These are phyloP conservation scores for Cavenderia fasciculata DNA, from an alignment of 78 protist genomes.

Conservation along the genomic window DNA sequence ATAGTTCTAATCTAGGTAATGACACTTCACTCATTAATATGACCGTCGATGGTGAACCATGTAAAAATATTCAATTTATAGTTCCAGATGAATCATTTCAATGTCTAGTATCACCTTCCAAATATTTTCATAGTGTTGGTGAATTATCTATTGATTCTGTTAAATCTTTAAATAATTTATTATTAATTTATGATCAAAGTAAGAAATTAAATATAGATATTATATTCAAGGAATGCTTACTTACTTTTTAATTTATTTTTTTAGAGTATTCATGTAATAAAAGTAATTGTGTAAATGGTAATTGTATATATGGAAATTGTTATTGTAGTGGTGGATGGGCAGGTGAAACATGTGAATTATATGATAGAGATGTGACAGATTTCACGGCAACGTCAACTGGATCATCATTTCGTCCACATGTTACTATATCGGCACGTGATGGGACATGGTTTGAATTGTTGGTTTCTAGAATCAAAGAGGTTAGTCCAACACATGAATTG, in stretches of 20 bases:
- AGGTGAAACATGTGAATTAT: too few species aligned
- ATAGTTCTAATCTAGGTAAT: background rate
- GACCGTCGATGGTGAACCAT: background rate
- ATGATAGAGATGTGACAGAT: too few species aligned
- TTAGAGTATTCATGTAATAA: background rate
- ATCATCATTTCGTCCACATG: too few species aligned
- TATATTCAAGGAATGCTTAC: background rate
- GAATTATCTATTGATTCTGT: background rate
- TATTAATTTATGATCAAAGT: background rate
- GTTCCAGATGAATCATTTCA: background rate
- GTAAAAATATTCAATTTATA: background rate
- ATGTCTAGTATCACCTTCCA: background rate
- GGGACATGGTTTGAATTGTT: too few species aligned
- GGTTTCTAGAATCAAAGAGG: too few species aligned
- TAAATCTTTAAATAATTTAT: background rate
- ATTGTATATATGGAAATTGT: constrained; percentile 8
- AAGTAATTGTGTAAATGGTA: background rate
- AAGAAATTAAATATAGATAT: too few species aligned
- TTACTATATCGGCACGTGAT: too few species aligned
- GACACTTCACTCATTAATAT: background rate
- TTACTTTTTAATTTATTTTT: background rate
- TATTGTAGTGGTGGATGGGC: constrained; percentile 2
- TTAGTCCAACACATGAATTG: too few species aligned
- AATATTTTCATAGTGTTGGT: background rate
- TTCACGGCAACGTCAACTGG: too few species aligned